phyloP scores from a whole-genome alignment of 352 stramenopile genomes.

The Phytophthora megakarya region DNA sequence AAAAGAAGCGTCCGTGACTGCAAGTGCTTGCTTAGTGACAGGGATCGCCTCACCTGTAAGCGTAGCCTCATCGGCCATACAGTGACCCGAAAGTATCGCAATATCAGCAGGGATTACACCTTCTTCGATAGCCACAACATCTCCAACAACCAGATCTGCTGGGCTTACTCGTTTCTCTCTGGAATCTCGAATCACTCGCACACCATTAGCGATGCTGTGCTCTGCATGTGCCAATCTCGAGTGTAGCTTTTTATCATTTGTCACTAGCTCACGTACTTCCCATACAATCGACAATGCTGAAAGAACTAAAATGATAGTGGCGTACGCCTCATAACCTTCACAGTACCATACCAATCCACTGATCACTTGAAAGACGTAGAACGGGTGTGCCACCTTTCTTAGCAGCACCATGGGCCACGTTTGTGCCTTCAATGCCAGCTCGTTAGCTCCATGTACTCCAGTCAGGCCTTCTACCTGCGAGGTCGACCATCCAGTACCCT shows the following conservation, averaged over 20 bases:
- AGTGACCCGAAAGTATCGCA: constrained; percentile 64
- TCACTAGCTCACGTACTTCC: constrained; percentile 70
- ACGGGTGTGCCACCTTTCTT: constrained; percentile 75
- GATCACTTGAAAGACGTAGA: constrained; percentile 80
- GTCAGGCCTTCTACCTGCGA: constrained; percentile 41
- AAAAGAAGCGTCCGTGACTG: constrained; percentile 2
- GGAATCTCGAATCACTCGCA: constrained; percentile 65
- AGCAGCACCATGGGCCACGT: constrained; percentile 58
- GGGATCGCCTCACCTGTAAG: constrained; percentile 87
- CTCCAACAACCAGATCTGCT: constrained; percentile 63
- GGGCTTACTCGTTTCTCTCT: constrained; percentile 46
- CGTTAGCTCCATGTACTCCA: constrained; percentile 61
- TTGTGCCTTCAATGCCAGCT: constrained; percentile 53
- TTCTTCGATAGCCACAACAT: constrained; percentile 72
- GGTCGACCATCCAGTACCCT: constrained; percentile 32
- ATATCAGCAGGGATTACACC: constrained; percentile 69
- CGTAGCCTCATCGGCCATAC: constrained; percentile 73
- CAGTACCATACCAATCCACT: constrained; percentile 73
- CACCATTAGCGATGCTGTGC: constrained; percentile 55
- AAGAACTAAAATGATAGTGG: constrained; percentile 62
- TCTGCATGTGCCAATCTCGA: constrained; percentile 56
- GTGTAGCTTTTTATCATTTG: constrained; percentile 67
- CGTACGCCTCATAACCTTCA: constrained; percentile 72
- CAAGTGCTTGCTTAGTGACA: constrained; percentile 61
- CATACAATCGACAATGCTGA: constrained; percentile 73